phyloP scores from a whole-genome alignment of 1,284 basidiomycete species.

The Apiotrichum sp. region DNA sequence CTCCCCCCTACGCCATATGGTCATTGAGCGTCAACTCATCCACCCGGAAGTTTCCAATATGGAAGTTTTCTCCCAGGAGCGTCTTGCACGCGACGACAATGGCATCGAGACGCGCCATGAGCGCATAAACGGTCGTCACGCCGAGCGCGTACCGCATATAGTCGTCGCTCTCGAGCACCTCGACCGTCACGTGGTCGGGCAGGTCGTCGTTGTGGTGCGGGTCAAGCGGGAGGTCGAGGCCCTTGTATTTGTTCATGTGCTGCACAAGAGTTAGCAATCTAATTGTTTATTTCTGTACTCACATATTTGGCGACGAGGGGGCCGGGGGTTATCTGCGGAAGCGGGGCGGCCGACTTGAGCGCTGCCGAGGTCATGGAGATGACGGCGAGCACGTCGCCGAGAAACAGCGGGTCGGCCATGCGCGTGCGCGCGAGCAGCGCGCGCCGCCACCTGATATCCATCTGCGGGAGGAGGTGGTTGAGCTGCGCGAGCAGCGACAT shows the following conservation, averaged over 20 bases:
- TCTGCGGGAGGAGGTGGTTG: constrained; percentile 43
- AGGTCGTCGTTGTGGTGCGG: constrained; percentile 30
- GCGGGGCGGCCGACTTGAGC: constrained; percentile 64
- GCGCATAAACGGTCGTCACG: constrained; percentile 40
- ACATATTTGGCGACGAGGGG: constrained; percentile 72
- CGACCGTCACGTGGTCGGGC: constrained; percentile 40
- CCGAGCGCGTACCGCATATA: constrained; percentile 46
- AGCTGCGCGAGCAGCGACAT: constrained; percentile 42
- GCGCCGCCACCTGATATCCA: constrained; percentile 57
- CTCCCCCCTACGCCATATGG: no score
- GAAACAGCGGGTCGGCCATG: constrained; percentile 70
- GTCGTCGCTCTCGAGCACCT: constrained; percentile 40
- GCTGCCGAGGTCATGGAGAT: constrained; percentile 57
- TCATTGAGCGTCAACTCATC: constrained; percentile 1
- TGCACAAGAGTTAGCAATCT: background rate
- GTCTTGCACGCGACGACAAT: constrained; percentile 43
- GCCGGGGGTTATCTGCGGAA: constrained; percentile 81
- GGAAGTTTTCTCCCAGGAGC: constrained; percentile 42
- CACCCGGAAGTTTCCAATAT: constrained; percentile 26
- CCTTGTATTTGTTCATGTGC: constrained; percentile 35
- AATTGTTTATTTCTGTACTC: constrained; percentile 7
- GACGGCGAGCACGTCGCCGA: constrained; percentile 74
- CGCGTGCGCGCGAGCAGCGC: constrained; percentile 70
- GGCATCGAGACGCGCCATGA: constrained; percentile 39
- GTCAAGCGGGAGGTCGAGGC: constrained; percentile 34